Percentiles rank a stretch among this genome's conserved stretches.
Conservation (phyloP, 345 rosid genomes). For the Pelargonium nanum region DNA sequence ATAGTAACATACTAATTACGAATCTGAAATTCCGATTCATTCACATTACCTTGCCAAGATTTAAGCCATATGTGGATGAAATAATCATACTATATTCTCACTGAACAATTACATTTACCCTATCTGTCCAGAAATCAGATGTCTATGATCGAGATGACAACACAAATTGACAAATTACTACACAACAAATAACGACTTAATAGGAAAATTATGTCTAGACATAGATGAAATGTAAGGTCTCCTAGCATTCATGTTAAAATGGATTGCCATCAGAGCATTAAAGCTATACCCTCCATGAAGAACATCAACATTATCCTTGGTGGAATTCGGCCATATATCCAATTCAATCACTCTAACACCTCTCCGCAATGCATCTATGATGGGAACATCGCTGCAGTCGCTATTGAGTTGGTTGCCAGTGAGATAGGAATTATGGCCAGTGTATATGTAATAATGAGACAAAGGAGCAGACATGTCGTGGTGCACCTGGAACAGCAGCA, state of each 20-base stretch:
- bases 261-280: not conserved
- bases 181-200: too few relatives aligned
- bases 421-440: constrained; percentile 83
- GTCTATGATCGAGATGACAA: not conserved
- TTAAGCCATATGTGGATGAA: not conserved
- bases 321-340: constrained; percentile 69
- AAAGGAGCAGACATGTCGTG: constrained; percentile 64
- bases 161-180: too few relatives aligned
- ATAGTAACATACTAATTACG: too few relatives aligned
- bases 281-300: constrained; percentile 62
- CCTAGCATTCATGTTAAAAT: not conserved
- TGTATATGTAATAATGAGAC: constrained; percentile 65
- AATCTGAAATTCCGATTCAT: not conserved
- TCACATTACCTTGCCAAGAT: not conserved
- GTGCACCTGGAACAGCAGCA: constrained; percentile 52
- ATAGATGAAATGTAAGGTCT: too few relatives aligned
- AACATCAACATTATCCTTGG: constrained; percentile 43
- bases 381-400: constrained; percentile 52
- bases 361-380: constrained; percentile 38
- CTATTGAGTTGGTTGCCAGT: constrained; percentile 75
- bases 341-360: constrained; percentile 82
- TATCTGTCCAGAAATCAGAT: not conserved
- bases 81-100: not conserved
- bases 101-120: not conserved
- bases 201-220: too few relatives aligned